These are phyloP conservation scores for Exserohilum turcica DNA, from an alignment of 2,329 filamentous ascomycete genomes.

Conservation along the genomic window DNA sequence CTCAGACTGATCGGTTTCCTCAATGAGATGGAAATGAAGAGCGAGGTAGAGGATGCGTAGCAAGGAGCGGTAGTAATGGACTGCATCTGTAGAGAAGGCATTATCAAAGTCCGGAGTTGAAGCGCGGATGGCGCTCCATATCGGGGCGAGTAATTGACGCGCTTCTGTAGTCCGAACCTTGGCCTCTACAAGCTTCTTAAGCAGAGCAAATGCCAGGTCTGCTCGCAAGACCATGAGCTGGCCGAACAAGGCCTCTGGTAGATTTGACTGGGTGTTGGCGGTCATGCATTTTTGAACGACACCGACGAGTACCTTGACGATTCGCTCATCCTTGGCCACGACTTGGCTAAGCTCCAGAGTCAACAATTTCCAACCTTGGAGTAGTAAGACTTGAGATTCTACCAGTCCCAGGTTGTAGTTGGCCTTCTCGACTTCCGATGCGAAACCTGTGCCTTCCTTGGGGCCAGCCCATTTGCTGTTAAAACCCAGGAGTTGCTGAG, in stretches of 20 bases:
- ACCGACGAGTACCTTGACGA: conserved; percentile 73
- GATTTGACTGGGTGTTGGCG: conserved; percentile 73
- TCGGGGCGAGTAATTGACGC: conserved; percentile 59
- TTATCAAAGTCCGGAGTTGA: conserved; percentile 64
- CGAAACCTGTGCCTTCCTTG: conserved; percentile 70
- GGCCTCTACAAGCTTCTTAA: conserved; percentile 74
- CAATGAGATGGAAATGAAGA: conserved; percentile 65
- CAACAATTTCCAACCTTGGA: conserved; percentile 88
- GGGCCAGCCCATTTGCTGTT: conserved; percentile 74
- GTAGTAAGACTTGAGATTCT: conserved; percentile 84
- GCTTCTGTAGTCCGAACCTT: conserved; percentile 58
- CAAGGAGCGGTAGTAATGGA: conserved; percentile 78
- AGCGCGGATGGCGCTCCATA: conserved; percentile 65
- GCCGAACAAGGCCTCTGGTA: conserved; percentile 81
- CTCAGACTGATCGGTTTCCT: conserved; percentile 40
- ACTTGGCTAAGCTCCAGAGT: conserved; percentile 80
- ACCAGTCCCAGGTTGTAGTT: conserved; percentile 92
- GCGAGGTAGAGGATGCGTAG: conserved; percentile 85
- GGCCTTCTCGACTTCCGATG: conserved; percentile 79
- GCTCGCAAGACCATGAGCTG: conserved; percentile 76
- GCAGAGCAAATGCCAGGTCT: conserved; percentile 79
- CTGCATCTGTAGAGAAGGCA: conserved; percentile 62
- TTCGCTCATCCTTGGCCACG: conserved; percentile 57
- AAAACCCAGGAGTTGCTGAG: conserved; percentile 74
- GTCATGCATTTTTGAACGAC: conserved; percentile 78